These are phyloP conservation scores for Penicillium daleae DNA, from an alignment of 495 filamentous ascomycete species.

Conservation along the genomic window DNA sequence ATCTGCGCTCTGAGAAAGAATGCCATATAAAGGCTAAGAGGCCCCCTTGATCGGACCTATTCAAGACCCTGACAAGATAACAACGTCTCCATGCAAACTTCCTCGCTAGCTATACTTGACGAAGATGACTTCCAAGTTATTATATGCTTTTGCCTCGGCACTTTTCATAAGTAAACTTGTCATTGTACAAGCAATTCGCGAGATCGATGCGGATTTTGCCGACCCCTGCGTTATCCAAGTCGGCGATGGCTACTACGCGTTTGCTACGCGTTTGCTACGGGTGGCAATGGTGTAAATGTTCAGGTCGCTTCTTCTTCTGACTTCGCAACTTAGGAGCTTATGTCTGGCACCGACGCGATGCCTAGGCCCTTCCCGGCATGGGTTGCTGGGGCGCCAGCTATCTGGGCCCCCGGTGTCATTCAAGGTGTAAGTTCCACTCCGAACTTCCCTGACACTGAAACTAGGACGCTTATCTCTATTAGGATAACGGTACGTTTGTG, in stretches of 20 bases:
- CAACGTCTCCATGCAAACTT: background rate
- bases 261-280: slow-evolving; percentile 41
- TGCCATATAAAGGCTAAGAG: background rate
- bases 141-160: slow-evolving; percentile 6
- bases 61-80: background rate
- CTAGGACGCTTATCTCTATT: background rate
- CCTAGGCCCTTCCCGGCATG: slow-evolving; percentile 36
- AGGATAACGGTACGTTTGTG: slow-evolving; percentile 41
- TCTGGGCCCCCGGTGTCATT: slow-evolving; percentile 57
- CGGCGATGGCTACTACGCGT: slow-evolving; percentile 36
- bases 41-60: background rate
- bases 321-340: slow-evolving; percentile 35
- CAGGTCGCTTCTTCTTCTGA: slow-evolving; percentile 31
- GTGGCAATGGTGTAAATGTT: slow-evolving; percentile 27
- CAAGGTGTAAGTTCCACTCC: slow-evolving; percentile 19
- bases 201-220: slow-evolving; percentile 35
- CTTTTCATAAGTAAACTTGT: slow-evolving; percentile 10
- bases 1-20: background rate
- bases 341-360: slow-evolving; percentile 33
- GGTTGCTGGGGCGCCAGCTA: slow-evolving; percentile 30
- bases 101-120: background rate
- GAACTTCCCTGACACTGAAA: background rate
- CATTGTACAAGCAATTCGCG: slow-evolving; percentile 24
- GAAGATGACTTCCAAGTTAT: slow-evolving; percentile 8
- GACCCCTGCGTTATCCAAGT: slow-evolving; percentile 38